Conservation (phyloP, 2,329 filamentous ascomycete species). For the Hypomyces perniciosus region DNA sequence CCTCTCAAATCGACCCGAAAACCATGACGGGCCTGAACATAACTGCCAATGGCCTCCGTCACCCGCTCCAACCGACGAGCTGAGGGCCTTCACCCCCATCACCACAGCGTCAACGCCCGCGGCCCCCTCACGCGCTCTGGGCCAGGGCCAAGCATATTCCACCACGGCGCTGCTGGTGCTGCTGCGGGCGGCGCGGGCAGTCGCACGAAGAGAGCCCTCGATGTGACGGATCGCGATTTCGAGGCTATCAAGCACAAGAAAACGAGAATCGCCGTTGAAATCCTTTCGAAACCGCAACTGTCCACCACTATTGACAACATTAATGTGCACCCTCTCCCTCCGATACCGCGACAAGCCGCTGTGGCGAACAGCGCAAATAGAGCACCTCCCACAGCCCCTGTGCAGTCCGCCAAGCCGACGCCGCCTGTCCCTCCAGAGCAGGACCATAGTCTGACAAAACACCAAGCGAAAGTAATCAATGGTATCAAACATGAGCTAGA, state of each 20-base stretch:
- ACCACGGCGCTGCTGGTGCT: constrained; percentile 14
- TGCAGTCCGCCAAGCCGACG: constrained; percentile 16
- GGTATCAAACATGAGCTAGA: constrained; percentile 57
- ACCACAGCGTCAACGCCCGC: constrained; percentile 22
- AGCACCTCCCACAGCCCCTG: constrained; percentile 4
- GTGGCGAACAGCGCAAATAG: constrained; percentile 11
- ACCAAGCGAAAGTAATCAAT: constrained; percentile 54
- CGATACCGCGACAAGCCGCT: constrained; percentile 20
- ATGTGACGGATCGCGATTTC: constrained; percentile 38
- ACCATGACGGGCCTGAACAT: constrained; percentile 33
- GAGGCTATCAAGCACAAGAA: constrained; percentile 43
- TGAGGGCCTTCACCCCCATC: constrained; percentile 38
- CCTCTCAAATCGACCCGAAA: constrained; percentile 15
- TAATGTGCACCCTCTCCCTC: constrained; percentile 20
- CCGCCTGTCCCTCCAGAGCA: constrained; percentile 18
- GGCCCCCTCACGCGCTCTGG: constrained; percentile 20
- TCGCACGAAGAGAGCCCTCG: constrained; percentile 45
- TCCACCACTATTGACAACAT: constrained; percentile 21
- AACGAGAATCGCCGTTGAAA: constrained; percentile 48
- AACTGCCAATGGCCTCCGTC: constrained; percentile 44
- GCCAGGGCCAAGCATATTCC: constrained; percentile 12
- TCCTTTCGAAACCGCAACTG: constrained; percentile 31
- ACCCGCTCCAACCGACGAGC: constrained; percentile 46
- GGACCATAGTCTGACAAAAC: constrained; percentile 37
- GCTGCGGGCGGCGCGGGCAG: constrained; percentile 29